phyloP scores from a whole-genome alignment of 441 rosid species.

The Cnidoscolus chayamansa region DNA sequence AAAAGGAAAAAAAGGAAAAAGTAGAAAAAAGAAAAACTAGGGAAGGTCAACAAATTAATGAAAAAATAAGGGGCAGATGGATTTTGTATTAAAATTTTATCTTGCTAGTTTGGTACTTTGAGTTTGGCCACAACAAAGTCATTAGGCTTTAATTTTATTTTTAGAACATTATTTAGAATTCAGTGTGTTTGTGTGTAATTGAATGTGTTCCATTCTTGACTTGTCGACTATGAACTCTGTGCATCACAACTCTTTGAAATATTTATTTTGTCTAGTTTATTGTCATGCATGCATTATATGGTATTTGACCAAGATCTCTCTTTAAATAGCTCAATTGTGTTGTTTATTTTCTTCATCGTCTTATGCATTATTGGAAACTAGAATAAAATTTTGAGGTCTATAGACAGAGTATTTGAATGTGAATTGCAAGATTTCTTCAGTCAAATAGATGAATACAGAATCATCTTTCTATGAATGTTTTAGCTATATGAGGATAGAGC shows the following conservation, averaged over 20 bases:
- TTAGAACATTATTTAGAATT: too few relatives aligned
- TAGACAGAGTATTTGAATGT: background rate
- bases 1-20: too few relatives aligned
- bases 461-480: background rate
- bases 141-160: too few relatives aligned
- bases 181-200: too few relatives aligned
- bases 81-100: too few relatives aligned
- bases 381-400: background rate
- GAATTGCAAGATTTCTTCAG: background rate
- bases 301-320: background rate
- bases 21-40: too few relatives aligned
- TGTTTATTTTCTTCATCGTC: background rate
- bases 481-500: background rate
- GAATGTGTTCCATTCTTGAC: too few relatives aligned
- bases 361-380: background rate
- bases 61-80: too few relatives aligned
- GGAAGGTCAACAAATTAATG: too few relatives aligned
- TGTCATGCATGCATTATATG: background rate
- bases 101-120: too few relatives aligned
- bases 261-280: background rate
- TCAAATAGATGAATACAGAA: background rate
- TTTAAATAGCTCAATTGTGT: background rate
- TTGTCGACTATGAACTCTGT: too few relatives aligned
- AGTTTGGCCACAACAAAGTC: too few relatives aligned
- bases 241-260: background rate